Conservation (phyloP, 768 basidiomycete genomes). For the Trametes cingulata region DNA sequence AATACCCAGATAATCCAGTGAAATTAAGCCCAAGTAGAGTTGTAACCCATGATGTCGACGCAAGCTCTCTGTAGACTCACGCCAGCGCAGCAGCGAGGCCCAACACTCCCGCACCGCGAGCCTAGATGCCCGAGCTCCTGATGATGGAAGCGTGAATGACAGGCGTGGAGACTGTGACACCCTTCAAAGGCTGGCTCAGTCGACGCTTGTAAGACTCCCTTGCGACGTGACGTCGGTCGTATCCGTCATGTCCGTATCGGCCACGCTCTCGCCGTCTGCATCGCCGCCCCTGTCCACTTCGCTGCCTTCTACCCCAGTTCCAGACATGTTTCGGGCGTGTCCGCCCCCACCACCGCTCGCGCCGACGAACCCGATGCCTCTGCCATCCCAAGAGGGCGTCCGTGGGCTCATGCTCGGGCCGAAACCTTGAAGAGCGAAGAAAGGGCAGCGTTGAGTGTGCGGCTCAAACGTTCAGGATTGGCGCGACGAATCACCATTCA, state of each 20-base stretch:
- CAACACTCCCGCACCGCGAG: too few relatives aligned
- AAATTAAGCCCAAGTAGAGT: too few relatives aligned
- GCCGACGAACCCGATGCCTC: conserved; percentile 18
- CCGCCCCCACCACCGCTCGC: neutral
- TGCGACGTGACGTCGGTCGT: conserved; percentile 36
- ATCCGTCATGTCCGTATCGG: conserved; percentile 40
- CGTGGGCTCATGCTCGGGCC: conserved; percentile 27
- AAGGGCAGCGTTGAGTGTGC: conserved; percentile 21
- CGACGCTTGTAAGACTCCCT: conserved; percentile 53
- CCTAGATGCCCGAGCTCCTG: too few relatives aligned
- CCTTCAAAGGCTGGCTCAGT: conserved; percentile 19
- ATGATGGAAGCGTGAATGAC: neutral
- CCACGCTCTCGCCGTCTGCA: conserved; percentile 36
- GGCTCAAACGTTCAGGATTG: conserved; percentile 34
- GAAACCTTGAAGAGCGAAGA: conserved; percentile 23
- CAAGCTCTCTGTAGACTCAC: neutral
- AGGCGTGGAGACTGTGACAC: neutral
- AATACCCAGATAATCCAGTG: too few relatives aligned
- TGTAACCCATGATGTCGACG: neutral
- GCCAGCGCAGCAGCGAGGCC: too few relatives aligned
- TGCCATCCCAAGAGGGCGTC: conserved; percentile 28
- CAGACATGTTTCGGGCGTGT: neutral
- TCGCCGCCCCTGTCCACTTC: conserved; percentile 27
- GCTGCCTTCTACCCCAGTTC: neutral
- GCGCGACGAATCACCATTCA: conserved; percentile 52